Conservation (phyloP, 768 basidiomycete species). For the Amyloporia xantha region DNA sequence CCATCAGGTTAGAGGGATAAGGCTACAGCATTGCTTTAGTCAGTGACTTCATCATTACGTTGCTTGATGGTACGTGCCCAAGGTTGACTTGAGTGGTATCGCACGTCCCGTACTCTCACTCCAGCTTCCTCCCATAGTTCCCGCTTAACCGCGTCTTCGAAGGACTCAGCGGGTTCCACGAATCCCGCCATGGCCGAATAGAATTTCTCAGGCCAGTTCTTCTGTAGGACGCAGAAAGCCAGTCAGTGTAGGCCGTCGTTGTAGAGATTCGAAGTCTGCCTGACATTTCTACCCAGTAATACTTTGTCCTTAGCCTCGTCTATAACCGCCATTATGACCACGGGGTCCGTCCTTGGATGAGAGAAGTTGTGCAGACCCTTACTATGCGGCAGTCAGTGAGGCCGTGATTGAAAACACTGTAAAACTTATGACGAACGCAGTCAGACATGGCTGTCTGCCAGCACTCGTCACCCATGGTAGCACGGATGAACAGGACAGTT, state of each 20-base stretch:
- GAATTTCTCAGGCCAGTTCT: constrained; percentile 50
- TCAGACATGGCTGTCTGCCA: constrained; percentile 60
- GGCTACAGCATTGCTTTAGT: constrained; percentile 45
- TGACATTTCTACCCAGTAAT: constrained; percentile 79
- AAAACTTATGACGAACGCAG: constrained; percentile 51
- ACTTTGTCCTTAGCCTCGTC: constrained; percentile 77
- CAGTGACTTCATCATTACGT: too few species aligned
- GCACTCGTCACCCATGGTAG: constrained; percentile 68
- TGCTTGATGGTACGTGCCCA: constrained; percentile 49
- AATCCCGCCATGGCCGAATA: constrained; percentile 94
- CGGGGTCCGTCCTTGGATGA: constrained; percentile 79
- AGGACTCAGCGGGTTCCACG: constrained; percentile 88
- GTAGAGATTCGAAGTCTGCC: too few species aligned
- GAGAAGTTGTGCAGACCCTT: constrained; percentile 84
- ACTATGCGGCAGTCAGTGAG: constrained; percentile 29
- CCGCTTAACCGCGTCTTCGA: constrained; percentile 88
- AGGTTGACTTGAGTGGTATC: constrained; percentile 82
- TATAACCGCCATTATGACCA: constrained; percentile 86
- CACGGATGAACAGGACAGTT: constrained; percentile 70
- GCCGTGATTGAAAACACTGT: constrained; percentile 2
- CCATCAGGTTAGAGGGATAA: constrained; percentile 85
- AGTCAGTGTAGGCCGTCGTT: too few species aligned
- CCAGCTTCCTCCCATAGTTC: constrained; percentile 98
- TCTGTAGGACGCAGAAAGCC: constrained; percentile 36
- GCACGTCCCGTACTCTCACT: constrained; percentile 74